Evolutionary conservation across 2,329 filamentous ascomycete species (phyloP).

Genomic region (Ceratocystiopsis minuta): DNA sequence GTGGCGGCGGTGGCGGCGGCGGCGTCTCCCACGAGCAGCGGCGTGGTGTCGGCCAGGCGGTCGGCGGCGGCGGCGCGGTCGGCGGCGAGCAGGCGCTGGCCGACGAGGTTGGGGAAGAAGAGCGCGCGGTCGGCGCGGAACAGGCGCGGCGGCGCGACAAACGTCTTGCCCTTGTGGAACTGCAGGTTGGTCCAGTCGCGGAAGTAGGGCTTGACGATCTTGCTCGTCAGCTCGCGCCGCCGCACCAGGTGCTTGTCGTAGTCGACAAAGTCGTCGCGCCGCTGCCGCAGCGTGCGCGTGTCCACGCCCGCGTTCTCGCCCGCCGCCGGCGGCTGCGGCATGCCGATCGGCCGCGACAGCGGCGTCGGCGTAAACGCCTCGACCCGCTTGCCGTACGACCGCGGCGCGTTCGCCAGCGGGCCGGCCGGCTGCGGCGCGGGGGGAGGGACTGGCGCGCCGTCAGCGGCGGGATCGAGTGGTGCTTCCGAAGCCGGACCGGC

Average conservation of each 20-base stretch:
- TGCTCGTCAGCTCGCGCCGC: conserved; percentile 59
- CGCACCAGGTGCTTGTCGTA: conserved; percentile 68
- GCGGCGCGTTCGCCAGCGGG: conserved; percentile 37
- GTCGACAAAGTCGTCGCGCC: conserved; percentile 63
- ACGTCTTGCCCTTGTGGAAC: conserved; percentile 78
- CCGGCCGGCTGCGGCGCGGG: conserved; percentile 1
- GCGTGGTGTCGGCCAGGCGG: conserved; percentile 66
- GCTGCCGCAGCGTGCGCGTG: conserved; percentile 44
- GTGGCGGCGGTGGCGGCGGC: conserved; percentile 18
- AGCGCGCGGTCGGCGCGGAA: conserved; percentile 70
- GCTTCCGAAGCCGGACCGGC: conserved; percentile 12
- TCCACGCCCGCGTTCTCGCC: conserved; percentile 76
- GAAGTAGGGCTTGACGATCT: conserved; percentile 80
- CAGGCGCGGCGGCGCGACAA: conserved; percentile 64
- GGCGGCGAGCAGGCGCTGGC: conserved; percentile 51
- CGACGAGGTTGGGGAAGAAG: conserved; percentile 85
- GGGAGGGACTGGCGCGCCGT: neutral
- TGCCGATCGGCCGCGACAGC: conserved; percentile 61
- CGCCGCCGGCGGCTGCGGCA: conserved; percentile 50
- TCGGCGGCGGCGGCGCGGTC: conserved; percentile 20
- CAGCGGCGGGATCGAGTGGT: neutral
- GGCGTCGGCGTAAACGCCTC: conserved; percentile 39
- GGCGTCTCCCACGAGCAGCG: conserved; percentile 28
- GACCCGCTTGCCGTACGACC: conserved; percentile 37
- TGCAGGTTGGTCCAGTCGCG: conserved; percentile 81